Base-by-base conservation (phyloP, 108 stramenopile species). In the Nitzschia sp. region DNA sequence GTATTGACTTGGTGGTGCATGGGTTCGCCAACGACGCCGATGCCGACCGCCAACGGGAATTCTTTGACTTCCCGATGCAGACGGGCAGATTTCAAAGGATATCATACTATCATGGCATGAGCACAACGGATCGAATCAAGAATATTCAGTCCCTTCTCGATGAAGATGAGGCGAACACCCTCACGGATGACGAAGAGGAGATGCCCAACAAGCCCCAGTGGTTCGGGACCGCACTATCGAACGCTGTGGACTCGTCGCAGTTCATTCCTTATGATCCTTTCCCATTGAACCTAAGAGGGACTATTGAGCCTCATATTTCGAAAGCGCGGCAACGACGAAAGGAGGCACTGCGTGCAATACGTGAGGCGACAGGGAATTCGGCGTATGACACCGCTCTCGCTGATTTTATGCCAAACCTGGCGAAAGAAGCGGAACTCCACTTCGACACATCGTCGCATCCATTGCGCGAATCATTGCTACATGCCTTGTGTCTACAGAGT, bases 1-100 rank as follows among this genome's bases (percentile, higher is more conserved):
- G 58, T 15, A 90, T 90, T 48, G 85, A 90, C 74, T 66, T 90
- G 46, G 89, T 90, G 2, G 89, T 90, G 15, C 89, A 90, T 60
- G 89, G 89, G 0, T 90, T 90, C 73, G 84, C 81, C 13, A 72
- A 80, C 66, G 68, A 77, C 38, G 73, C 45, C 3, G 89, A 90
- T 66, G 73, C 59, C 22, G 70, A 85, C 33, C 65, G 58, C 52
- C 89, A 90, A 66, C 26, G 34, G 2, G 82, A 83, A 36, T 90
- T 90, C 63, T 90, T 90, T 61, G 63, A 58, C 27, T 41, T 60
- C 4, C 76, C 85, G 11, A 72, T 84, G 28, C 35, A 67, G 22
- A 62, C 56, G 9, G 81, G 80, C 4, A 73, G 80, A 48, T 90
- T 90, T 46, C 79, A 77, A 66, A 61, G 76, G 35, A 90, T 90